These are phyloP conservation scores for Xylaria sp. DNA, from an alignment of 2,329 filamentous ascomycete genomes.

Conservation along the genomic window DNA sequence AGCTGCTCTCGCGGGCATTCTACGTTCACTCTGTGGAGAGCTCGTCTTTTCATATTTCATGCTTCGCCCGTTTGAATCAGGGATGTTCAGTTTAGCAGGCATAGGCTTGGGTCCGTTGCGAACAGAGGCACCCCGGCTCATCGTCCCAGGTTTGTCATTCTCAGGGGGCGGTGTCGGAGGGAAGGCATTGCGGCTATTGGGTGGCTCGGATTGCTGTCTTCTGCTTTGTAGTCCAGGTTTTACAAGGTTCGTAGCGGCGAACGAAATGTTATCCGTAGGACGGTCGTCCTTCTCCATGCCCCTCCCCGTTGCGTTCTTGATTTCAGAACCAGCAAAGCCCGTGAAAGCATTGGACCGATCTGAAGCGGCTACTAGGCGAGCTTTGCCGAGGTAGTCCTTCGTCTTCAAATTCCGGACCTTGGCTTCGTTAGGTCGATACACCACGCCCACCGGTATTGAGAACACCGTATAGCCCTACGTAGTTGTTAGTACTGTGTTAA, in stretches of 20 bases:
- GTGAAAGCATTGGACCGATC: conserved; percentile 84
- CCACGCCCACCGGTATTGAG: conserved; percentile 93
- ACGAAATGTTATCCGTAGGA: conserved; percentile 85
- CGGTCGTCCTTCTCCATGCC: conserved; percentile 78
- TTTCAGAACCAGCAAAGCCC: conserved; percentile 81
- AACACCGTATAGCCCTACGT: conserved; percentile 94
- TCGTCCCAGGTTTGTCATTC: conserved; percentile 70
- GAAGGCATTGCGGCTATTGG: conserved; percentile 82
- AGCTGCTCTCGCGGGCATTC: conserved; percentile 52
- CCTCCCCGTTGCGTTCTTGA: conserved; percentile 72
- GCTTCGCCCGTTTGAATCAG: conserved; percentile 60
- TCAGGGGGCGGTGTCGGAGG: conserved; percentile 99
- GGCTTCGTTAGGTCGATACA: conserved; percentile 95
- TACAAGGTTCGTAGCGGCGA: conserved; percentile 91
- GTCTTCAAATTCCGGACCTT: conserved; percentile 99
- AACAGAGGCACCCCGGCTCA: conserved; percentile 69
- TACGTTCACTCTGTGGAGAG: conserved; percentile 57
- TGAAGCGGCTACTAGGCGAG: conserved; percentile 89
- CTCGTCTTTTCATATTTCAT: conserved; percentile 66
- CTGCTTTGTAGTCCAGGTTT: conserved; percentile 84
- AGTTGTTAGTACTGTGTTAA: conserved; percentile 44
- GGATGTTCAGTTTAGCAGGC: conserved; percentile 72
- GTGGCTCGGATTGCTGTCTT: conserved; percentile 87
- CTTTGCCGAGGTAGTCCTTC: conserved; percentile 97
- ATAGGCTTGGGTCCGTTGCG: conserved; percentile 70